phyloP scores from a whole-genome alignment of 2,329 filamentous ascomycete genomes.

The Fusarium fracticaudum region DNA sequence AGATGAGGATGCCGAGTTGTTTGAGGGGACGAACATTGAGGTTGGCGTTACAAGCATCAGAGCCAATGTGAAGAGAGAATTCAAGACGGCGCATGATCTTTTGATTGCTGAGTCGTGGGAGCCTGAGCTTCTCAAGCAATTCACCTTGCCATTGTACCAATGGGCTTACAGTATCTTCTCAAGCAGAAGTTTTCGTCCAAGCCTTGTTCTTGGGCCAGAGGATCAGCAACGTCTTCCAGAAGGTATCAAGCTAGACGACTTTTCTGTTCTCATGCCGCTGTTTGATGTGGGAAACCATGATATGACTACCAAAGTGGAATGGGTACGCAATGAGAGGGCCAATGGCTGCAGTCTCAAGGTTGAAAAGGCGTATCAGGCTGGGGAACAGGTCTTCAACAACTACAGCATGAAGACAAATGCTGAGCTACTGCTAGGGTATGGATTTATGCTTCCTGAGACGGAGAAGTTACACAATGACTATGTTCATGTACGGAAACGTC shows the following conservation, averaged over 20 bases:
- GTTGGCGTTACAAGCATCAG: slow-evolving; percentile 61
- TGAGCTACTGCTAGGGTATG: slow-evolving; percentile 72
- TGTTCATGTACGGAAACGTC: slow-evolving; percentile 62
- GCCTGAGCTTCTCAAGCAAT: slow-evolving; percentile 45
- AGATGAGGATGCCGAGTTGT: slow-evolving; percentile 65
- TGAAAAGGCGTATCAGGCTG: slow-evolving; percentile 55
- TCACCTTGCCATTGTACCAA: slow-evolving; percentile 63
- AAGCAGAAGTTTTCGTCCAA: slow-evolving; percentile 71
- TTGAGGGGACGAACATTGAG: slow-evolving; percentile 64
- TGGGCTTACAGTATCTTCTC: slow-evolving; percentile 74
- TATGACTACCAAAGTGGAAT: slow-evolving; percentile 66
- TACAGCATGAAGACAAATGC: slow-evolving; percentile 80
- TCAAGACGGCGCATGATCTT: slow-evolving; percentile 52
- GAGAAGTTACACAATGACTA: slow-evolving; percentile 67
- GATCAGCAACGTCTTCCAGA: slow-evolving; percentile 44
- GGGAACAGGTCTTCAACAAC: slow-evolving; percentile 73
- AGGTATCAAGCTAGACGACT: slow-evolving; percentile 60
- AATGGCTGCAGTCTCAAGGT: slow-evolving; percentile 56
- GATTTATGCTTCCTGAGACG: slow-evolving; percentile 64
- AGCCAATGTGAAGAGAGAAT: slow-evolving; percentile 57
- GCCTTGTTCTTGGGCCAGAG: slow-evolving; percentile 59
- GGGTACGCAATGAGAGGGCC: slow-evolving; percentile 60
- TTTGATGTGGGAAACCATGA: slow-evolving; percentile 79
- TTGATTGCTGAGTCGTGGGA: slow-evolving; percentile 44
- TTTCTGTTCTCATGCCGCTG: slow-evolving; percentile 75